Base-by-base conservation (phyloP, 768 basidiomycete species). In the Rhizopogon salebrosus region DNA sequence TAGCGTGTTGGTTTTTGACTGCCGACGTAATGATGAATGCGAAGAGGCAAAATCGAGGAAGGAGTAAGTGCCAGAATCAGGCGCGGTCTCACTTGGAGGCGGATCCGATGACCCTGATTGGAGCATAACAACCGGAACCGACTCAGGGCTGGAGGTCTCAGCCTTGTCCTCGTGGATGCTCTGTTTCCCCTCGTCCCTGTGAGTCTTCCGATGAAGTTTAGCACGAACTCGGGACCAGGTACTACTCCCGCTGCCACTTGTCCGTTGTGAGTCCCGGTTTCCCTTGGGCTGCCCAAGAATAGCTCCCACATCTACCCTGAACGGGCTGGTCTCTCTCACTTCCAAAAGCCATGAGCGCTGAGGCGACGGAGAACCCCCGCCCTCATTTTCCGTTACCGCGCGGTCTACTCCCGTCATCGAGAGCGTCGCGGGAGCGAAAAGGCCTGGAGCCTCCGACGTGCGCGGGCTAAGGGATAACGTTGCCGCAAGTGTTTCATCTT, bases 391-490 rank as follows among this genome's bases (percentile, higher is more conserved):
- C 11, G 51, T 53, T 22, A 46, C 14, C 8, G 11, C 31, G 14
- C 20, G 8, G 9, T 48, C 48, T 35, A 34, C 34, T n/a, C 31
- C 50, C 31, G 20, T 27, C 18, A 54, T 49, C 4, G 64, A 45
- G 48, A 7, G 36, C 41, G 14, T 20, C 35, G 37, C 46, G 8
- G 22, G 24, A 38, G 35, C 54, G 48, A 45, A 41, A 20, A 48
- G 8, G 45, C 50, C 48, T 49, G 41, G 48, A 18, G 59, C 67
- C 59, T 73, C 68, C 14, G 69, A 69, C 5, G 70, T 78, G 26
- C 78, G 71, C 5, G 78, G 78, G 52, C 77, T 77, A 52, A 80
- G 59, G 41, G 64, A 72, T 38, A 77, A 66, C 4, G 77, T 62
- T 2, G 77, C 77, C 27, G 72, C 71, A 26, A 74, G 72, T 18